Base-by-base conservation (phyloP, 2,329 filamentous ascomycete species). In the Emmonsiellopsis sp. region DNA sequence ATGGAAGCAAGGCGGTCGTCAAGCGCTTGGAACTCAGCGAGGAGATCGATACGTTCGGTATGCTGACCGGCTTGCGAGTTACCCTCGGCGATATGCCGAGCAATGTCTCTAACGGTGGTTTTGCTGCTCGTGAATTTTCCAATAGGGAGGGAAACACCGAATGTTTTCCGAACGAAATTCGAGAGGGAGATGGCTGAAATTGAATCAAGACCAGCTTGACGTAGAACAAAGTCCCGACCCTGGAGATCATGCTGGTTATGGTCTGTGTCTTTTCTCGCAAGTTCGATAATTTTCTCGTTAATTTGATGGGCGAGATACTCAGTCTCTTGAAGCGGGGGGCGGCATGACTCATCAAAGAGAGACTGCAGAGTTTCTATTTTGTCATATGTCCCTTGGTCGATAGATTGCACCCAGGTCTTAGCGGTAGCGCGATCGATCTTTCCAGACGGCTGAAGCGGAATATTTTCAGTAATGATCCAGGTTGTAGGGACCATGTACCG, bases 381-480 rank as follows among this genome's bases (percentile, higher is more conserved):
- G 13, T 38, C 35, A n/a, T 38, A 38, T 10, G 35, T 38, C 9
- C 7, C 35, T 38, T 38, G 35, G 35, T 38, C 35, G 13, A 38
- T 9, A 6, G 35, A 9, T 38, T 38, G 35, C 13, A 38, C 9
- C 35, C 35, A 38, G 7, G 35, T n/a, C 35, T 10, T 38, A 38
- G 35, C 35, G 9, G 9, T 5, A 61, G 15, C 41, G 8, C 63
- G 66, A 51, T 71, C 67, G 1, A 62, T 66, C 58, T 76, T 77
- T 0, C 69, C 68, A 2, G 72, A 71, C 1, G 65, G 61, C 1
- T 68, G 56, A 1, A 66, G 54, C 0, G 74, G 74, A 41, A 76
- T 67, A 7, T 63, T 51, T 8, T 58, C 60, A 16, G 76, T 43
- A 0, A 70, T 65, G 10, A 76, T 63, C 48, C 69, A 75, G 2